Evolutionary conservation across 805 yeast genomes (phyloP).

Genomic region (Cyberlindnera americana): DNA sequence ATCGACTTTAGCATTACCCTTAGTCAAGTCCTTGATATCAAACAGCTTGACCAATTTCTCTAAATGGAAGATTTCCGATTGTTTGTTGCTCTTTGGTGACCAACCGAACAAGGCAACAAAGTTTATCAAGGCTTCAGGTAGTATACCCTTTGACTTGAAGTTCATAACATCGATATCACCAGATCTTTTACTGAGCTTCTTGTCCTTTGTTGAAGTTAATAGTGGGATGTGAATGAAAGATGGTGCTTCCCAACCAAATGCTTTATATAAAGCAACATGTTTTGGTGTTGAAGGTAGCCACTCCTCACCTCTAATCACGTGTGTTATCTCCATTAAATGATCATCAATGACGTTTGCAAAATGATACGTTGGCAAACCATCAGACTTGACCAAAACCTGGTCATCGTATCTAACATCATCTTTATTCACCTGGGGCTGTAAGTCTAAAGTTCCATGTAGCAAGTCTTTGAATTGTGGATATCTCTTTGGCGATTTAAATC

Average conservation of each 20-base stretch:
- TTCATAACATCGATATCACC: constrained; percentile 74
- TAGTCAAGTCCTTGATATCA: constrained; percentile 70
- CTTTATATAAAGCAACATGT: constrained; percentile 80
- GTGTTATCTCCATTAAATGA: constrained; percentile 87
- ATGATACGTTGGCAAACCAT: constrained; percentile 93
- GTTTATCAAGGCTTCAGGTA: constrained; percentile 86
- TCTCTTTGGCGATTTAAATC: constrained; percentile 71
- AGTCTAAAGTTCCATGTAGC: constrained; percentile 70
- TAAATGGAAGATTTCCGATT: constrained; percentile 51
- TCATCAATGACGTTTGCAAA: constrained; percentile 96
- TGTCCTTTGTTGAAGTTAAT: constrained; percentile 65
- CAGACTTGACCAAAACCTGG: constrained; percentile 86
- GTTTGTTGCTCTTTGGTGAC: constrained; percentile 62
- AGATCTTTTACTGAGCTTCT: constrained; percentile 80
- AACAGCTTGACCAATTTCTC: constrained; percentile 53
- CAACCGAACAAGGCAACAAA: constrained; percentile 92
- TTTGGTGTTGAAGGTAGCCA: constrained; percentile 97
- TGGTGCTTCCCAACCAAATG: constrained; percentile 86
- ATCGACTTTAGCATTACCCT: constrained; percentile 91
- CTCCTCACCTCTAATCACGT: constrained; percentile 95
- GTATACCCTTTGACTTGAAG: constrained; percentile 55
- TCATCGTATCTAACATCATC: constrained; percentile 82
- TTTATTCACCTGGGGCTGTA: constrained; percentile 75
- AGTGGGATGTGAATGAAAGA: constrained; percentile 85
- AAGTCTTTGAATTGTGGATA: constrained; percentile 71